These are phyloP conservation scores for Camellia lanceoleosa DNA, from an alignment of 148 eudicot genomes.

Conservation along the genomic window DNA sequence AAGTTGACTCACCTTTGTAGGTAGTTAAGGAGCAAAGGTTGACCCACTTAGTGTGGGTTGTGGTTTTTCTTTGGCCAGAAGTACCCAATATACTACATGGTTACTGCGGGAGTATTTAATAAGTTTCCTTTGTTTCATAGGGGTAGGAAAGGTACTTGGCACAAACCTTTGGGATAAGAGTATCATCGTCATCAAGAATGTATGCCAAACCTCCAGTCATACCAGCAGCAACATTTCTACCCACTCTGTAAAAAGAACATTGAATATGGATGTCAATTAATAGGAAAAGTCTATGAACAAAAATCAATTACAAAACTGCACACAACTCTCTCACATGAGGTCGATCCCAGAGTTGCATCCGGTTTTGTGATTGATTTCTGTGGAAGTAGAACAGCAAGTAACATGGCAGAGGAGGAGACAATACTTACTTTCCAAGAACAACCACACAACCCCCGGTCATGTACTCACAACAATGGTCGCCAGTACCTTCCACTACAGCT, in stretches of 20 bases:
- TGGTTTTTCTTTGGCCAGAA: too few species aligned
- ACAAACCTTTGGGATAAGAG: conserved; percentile 86
- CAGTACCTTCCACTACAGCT: conserved; percentile 96
- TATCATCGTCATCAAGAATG: conserved; percentile 89
- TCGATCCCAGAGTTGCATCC: too few species aligned
- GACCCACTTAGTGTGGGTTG: too few species aligned
- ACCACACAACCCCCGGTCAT: conserved; percentile 99
- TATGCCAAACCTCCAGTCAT: conserved; percentile 99
- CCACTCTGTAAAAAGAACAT: conserved; percentile 54
- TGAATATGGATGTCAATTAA: neutral
- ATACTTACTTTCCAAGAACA: conserved; percentile 85
- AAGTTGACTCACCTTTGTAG: too few species aligned
- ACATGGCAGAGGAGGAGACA: conserved; percentile 8
- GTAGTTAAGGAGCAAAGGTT: too few species aligned
- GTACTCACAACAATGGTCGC: conserved; percentile 96
- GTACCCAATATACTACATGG: too few species aligned
- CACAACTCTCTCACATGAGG: too few species aligned
- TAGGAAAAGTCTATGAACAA: too few species aligned
- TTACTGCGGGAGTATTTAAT: neutral
- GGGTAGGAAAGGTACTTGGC: neutral
- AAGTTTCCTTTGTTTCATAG: neutral
- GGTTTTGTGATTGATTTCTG: too few species aligned
- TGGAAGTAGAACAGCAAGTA: too few species aligned
- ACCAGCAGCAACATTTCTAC: conserved; percentile 98
- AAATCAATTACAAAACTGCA: too few species aligned